Conservation (phyloP, 495 filamentous ascomycete genomes). For the Pseudoneurospora amorphoporcata region DNA sequence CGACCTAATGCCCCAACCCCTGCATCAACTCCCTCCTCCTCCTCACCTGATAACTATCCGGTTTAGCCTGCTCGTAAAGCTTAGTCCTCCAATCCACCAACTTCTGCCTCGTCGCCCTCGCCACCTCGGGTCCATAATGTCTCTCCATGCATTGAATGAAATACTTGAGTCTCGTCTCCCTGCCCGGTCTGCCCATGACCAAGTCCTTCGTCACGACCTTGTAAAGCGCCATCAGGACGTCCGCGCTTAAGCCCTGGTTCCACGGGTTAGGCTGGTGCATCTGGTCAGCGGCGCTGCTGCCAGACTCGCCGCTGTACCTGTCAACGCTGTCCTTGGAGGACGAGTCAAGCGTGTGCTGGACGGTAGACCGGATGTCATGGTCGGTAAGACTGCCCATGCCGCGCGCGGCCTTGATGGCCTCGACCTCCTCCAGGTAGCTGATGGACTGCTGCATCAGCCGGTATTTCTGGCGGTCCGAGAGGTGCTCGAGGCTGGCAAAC, state of each 20-base stretch:
- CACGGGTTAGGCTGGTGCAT: background rate
- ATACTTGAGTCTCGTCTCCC: constrained; percentile 28
- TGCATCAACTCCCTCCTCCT: background rate
- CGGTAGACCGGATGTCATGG: constrained; percentile 3
- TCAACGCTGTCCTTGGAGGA: background rate
- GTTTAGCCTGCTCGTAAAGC: background rate
- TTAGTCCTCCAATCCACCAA: background rate
- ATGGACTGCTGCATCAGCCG: constrained; percentile 29
- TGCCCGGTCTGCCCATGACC: constrained; percentile 21
- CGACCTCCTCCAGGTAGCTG: constrained; percentile 15
- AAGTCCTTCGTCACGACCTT: constrained; percentile 30
- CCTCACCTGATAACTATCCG: background rate
- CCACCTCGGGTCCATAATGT: constrained; percentile 19
- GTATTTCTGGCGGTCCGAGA: constrained; percentile 28
- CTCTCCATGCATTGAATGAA: constrained; percentile 23
- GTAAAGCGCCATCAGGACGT: constrained; percentile 24
- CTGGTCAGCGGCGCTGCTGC: background rate
- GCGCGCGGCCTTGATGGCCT: background rate
- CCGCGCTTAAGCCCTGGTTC: constrained; percentile 10
- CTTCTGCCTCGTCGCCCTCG: constrained; percentile 1
- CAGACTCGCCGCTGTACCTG: background rate
- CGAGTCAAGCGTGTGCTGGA: background rate
- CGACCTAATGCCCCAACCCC: too few relatives aligned
- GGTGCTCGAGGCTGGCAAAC: constrained; percentile 22
- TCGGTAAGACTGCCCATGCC: background rate